Base-by-base conservation (phyloP, 805 yeast species). In the Wilhelminamyces savonicus region DNA sequence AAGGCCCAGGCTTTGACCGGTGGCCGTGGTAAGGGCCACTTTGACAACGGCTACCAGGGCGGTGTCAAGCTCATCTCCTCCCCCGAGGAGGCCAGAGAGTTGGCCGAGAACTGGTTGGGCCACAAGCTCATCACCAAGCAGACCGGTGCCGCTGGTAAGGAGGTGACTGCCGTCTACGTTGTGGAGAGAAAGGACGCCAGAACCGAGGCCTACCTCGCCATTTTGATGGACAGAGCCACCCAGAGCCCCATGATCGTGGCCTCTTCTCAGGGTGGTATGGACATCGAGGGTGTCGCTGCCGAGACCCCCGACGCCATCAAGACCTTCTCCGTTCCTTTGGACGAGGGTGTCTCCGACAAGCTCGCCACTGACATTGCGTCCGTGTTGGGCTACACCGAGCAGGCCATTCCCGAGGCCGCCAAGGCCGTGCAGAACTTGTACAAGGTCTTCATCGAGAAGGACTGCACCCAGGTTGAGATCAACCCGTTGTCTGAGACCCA, bases 1-100 rank as follows among this genome's bases (percentile, higher is more conserved):
- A 92, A 92, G 71, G 98, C 98, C 39, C 99, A 92, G 69, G 97
- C 96, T 28, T 74, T 92, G 53, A 88, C 99, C 36, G 99, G 99
- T 67, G 99, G 99, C 56, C 81, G 99, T 67, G 99, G 99, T 66
- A 92, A 92, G 65, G 99, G 99, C 41, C 88, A 85, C 63, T 88
- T 92, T 45, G 96, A 88, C 66, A 79, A 78, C 50, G 98, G 98
- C 30, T 77, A 85, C 57, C 78, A 90, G 68, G 95, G 97, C 29
- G 99, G 98, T 71, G 96, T 92, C 52, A 82, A 86, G 67, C 72
- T 92, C 63, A 84, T 85, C 47, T 69, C 79, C 35, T 69, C 88
- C 34, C 78, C 96, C 25, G 82, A 81, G 53, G 88, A 90, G 68
- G 96, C 94, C 36, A 72, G 70, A 60, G 82, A 81, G 55, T 71